A percentile compares a stretch with the other conserved stretches of the same genome.
phyloP scores from a whole-genome alignment of 192 early-diverging fungal species.

The Anaeromyces robustus region DNA sequence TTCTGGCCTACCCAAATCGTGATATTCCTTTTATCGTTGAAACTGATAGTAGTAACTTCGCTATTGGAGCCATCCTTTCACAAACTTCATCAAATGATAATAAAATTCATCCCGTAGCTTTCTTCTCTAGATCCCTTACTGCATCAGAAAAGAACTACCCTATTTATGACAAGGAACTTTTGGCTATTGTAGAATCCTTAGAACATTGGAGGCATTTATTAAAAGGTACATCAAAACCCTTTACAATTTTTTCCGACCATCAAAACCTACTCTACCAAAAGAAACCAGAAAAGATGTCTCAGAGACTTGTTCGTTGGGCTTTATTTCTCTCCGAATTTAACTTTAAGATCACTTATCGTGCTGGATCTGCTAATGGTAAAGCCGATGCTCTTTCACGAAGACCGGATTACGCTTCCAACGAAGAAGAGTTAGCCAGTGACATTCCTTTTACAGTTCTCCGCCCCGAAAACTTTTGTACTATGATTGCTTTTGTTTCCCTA shows the following conservation, averaged over 20 bases:
- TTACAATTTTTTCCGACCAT: conserved; percentile 22
- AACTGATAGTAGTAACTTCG: conserved; percentile 19
- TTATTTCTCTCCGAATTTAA: conserved; percentile 5
- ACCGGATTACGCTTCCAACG: too few relatives aligned
- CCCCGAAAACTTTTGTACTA: too few relatives aligned
- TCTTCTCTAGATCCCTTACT: conserved; percentile 3
- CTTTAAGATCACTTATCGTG: conserved; percentile 8
- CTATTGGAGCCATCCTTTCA: conserved; percentile 14
- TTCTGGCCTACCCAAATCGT: conserved; percentile 12
- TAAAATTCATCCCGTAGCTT: conserved; percentile 3
- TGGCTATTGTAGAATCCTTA: conserved; percentile 20
- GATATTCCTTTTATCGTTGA: conserved; percentile 9
- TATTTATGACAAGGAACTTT: conserved; percentile 18
- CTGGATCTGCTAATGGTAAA: conserved; percentile 10
- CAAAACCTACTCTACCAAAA: conserved; percentile 18
- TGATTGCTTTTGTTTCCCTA: too few relatives aligned
- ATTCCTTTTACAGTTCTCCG: too few relatives aligned
- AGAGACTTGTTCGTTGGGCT: conserved; percentile 16
- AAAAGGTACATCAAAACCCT: not conserved
- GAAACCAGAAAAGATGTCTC: conserved; percentile 6
- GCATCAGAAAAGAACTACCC: conserved; percentile 13
- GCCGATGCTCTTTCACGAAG: conserved; percentile 20
- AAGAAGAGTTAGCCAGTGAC: too few relatives aligned
- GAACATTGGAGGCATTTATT: conserved; percentile 17
- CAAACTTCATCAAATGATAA: conserved; percentile 2